These are phyloP conservation scores for Lentinula aciculospora DNA, from an alignment of 768 basidiomycete species.

Conservation along the genomic window DNA sequence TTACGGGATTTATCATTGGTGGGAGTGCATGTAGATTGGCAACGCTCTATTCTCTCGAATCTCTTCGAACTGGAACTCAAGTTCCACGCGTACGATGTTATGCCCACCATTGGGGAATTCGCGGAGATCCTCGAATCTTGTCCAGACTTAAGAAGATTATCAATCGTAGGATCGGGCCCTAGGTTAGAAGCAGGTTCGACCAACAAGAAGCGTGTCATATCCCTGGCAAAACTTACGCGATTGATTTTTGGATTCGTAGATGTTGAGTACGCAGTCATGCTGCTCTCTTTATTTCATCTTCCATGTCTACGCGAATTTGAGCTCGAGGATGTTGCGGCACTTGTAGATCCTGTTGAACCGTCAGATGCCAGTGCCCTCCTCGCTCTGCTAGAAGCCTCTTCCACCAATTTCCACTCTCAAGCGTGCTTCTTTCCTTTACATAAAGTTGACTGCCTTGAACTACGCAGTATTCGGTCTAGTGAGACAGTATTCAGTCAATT, in stretches of 20 bases:
- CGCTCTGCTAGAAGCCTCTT: constrained; percentile 20
- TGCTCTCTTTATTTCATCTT: constrained; percentile 32
- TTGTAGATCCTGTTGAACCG: constrained; percentile 24
- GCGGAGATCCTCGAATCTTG: constrained; percentile 33
- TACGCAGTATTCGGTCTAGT: constrained; percentile 1
- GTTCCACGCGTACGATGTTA: constrained; percentile 53
- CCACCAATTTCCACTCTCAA: background rate
- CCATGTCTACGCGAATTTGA: constrained; percentile 31
- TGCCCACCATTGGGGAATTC: constrained; percentile 46
- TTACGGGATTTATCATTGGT: constrained; percentile 34
- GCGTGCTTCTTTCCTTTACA: background rate
- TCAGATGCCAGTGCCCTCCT: constrained; percentile 31
- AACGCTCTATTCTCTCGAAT: constrained; percentile 28
- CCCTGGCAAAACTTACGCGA: constrained; percentile 22
- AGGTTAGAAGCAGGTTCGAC: constrained; percentile 16
- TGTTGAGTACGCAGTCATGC: constrained; percentile 27
- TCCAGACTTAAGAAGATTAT: constrained; percentile 33
- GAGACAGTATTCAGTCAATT: background rate
- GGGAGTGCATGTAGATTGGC: constrained; percentile 58
- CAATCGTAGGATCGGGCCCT: constrained; percentile 52
- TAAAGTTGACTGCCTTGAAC: background rate
- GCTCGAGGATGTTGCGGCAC: constrained; percentile 41
- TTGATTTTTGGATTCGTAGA: constrained; percentile 42
- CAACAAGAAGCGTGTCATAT: constrained; percentile 11
- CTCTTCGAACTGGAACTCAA: constrained; percentile 46